A percentile compares a stretch with the other conserved stretches of the same genome.
phyloP scores from a whole-genome alignment of 1,284 basidiomycete species.

The Cryptococcus maquisensis region DNA sequence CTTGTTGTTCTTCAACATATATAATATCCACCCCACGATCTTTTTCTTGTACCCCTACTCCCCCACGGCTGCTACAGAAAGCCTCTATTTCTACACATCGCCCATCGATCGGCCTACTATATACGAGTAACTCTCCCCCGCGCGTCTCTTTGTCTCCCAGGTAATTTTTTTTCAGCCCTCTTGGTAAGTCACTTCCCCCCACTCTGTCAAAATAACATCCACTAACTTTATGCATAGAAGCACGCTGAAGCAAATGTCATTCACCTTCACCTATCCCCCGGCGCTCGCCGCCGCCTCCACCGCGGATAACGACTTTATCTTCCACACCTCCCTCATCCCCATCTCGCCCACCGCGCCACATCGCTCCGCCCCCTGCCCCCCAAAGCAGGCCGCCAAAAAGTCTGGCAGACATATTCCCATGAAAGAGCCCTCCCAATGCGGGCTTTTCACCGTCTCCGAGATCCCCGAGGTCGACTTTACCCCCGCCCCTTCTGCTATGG shows the following conservation, averaged over 20 bases:
- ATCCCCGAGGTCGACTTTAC: constrained; percentile 23
- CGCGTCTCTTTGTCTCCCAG: no score
- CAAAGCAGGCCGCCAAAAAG: constrained; percentile 22
- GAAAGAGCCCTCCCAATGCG: constrained; percentile 25
- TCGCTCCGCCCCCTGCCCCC: constrained; percentile 24
- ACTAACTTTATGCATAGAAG: not conserved
- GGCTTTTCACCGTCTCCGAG: constrained; percentile 37
- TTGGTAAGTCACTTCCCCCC: no score
- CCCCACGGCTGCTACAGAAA: not conserved
- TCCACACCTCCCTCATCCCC: constrained; percentile 1
- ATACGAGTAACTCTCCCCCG: no score
- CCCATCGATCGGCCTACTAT: no score
- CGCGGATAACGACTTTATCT: not conserved
- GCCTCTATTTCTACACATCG: no score
- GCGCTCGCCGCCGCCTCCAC: not conserved
- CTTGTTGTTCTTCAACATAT: no score
- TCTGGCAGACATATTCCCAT: constrained; percentile 27
- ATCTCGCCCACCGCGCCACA: constrained; percentile 27
- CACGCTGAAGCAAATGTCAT: no score
- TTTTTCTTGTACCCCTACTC: not conserved
- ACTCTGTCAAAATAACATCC: not conserved
- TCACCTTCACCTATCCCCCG: not conserved
- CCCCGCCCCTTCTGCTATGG: not conserved
- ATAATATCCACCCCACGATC: no score
- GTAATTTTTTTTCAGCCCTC: no score